Base-by-base conservation (phyloP, 1,284 basidiomycete genomes). In the Cutaneotrichosporon sp. region DNA sequence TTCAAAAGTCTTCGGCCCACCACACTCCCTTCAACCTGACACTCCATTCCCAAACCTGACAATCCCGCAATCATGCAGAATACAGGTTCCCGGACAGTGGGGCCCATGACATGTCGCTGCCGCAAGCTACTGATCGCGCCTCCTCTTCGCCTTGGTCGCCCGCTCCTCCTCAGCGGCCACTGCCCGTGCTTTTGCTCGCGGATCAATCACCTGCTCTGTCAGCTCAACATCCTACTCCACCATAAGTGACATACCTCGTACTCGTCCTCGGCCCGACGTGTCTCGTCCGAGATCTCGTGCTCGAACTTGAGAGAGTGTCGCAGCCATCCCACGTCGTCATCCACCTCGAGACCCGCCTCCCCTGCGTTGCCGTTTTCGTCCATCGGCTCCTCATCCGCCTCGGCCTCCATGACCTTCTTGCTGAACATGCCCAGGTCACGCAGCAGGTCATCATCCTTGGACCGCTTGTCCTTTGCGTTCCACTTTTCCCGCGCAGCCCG, bases 291-390 rank as follows among this genome's bases (percentile, higher is more conserved):
- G 72, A 91, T 89, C 63, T 89, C 90, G 76, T 91, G 91, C 21
- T 88, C 85, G 79, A 93, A 92, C 69, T 86, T 85, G 64, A 95
- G 81, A 22, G 84, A 80, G 75, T 95, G 92, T 10, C 81, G 83
- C 80, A 94, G 84, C 83, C 93, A 94, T 9, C 86, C 90, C 9
- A 84, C 83, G 76, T 94, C 92, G 65, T 89, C 84, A 72, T 94
- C 92, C 47, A 93, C 86, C 73, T 94, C 91, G 74, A 90, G 84
- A 1, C 67, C 76, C 7, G 71, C 79, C 7, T 81, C 81, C 22
- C 78, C 80, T 31, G 79, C 80, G 8, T 61, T 65, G 47, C 56
- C 66, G 79, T 18, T 53, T 4, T 60, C 75, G 18, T 60, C 22
- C 13, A 30, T 42, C 21, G 10, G 10, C 22, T 22, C 73, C 4